Conservation (phyloP, 2,329 filamentous ascomycete genomes). For the Arthrinium puccinioides region DNA sequence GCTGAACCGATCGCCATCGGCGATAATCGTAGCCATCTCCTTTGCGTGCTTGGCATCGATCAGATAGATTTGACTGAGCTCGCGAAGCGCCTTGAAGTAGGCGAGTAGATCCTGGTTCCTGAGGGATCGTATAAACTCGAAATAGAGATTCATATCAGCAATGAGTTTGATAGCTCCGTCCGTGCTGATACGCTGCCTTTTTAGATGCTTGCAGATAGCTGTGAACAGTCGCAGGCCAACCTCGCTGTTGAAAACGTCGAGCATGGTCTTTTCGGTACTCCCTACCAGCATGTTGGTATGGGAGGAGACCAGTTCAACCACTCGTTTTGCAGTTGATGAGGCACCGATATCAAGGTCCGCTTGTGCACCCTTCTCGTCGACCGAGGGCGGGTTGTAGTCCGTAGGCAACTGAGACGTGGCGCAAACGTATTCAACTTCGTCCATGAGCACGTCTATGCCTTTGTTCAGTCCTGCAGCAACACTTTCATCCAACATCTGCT, state of each 20-base stretch:
- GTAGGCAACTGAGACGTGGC: constrained; percentile 78
- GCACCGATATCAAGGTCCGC: constrained; percentile 46
- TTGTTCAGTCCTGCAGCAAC: constrained; percentile 95
- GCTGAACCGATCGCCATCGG: constrained; percentile 80
- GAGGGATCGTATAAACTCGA: constrained; percentile 73
- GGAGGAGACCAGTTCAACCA: constrained; percentile 78
- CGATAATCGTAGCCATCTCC: constrained; percentile 91
- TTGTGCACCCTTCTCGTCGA: constrained; percentile 23
- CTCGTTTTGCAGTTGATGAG: constrained; percentile 68
- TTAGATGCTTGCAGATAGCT: constrained; percentile 92
- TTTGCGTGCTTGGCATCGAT: constrained; percentile 83
- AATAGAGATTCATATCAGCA: constrained; percentile 93
- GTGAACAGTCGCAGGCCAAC: constrained; percentile 89
- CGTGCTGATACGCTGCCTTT: constrained; percentile 86
- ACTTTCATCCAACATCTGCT: constrained; percentile 96
- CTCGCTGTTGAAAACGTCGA: constrained; percentile 98
- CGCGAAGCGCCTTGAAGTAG: constrained; percentile 87
- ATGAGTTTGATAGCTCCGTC: constrained; percentile 89
- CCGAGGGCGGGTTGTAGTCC: constrained; percentile 73
- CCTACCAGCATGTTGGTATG: constrained; percentile 92
- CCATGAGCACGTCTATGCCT: constrained; percentile 96
- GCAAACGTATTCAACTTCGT: constrained; percentile 93
- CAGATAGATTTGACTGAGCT: constrained; percentile 91
- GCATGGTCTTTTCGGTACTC: constrained; percentile 94
- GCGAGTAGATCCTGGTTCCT: constrained; percentile 76